These are phyloP conservation scores for Eucommia ulmoides DNA, from an alignment of 257 asterid species.

Conservation along the genomic window DNA sequence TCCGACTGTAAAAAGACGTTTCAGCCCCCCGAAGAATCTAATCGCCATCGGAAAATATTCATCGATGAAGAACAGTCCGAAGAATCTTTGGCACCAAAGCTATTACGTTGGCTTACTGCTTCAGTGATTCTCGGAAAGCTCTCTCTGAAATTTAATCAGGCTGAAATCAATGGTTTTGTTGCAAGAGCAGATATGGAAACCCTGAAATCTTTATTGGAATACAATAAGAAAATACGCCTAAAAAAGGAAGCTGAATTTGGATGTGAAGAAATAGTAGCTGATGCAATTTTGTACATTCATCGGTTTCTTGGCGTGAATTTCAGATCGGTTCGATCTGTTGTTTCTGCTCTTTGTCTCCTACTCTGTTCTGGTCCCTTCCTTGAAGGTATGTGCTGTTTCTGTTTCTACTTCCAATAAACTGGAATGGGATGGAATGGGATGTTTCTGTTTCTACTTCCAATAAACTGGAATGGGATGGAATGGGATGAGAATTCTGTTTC, in stretches of 20 bases:
- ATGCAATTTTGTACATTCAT: slow-evolving; percentile 53
- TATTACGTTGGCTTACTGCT: slow-evolving; percentile 81
- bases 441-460: neutral
- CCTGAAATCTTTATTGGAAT: slow-evolving; percentile 41
- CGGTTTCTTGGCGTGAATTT: slow-evolving; percentile 40
- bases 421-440: neutral
- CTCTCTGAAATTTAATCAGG: slow-evolving; percentile 24
- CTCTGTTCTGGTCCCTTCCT: slow-evolving; percentile 26
- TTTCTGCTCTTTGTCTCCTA: slow-evolving; percentile 65
- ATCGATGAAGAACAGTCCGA: slow-evolving; percentile 22
- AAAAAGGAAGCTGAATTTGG: slow-evolving; percentile 13
- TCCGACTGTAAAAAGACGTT: slow-evolving; percentile 22
- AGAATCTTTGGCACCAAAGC: slow-evolving; percentile 55
- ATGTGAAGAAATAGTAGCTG: slow-evolving; percentile 37
- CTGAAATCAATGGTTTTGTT: slow-evolving; percentile 11
- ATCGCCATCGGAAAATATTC: slow-evolving; percentile 9
- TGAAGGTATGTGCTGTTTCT: slow-evolving; percentile 36
- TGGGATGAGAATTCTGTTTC: neutral
- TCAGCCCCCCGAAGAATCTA: slow-evolving; percentile 21
- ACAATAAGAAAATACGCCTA: slow-evolving; percentile 16
- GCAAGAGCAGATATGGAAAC: slow-evolving; percentile 25
- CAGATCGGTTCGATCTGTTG: slow-evolving; percentile 50
- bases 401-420: neutral
- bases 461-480: neutral
- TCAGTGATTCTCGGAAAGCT: slow-evolving; percentile 55